Base-by-base conservation (phyloP, 768 basidiomycete genomes). In the Termitomyces sp. region DNA sequence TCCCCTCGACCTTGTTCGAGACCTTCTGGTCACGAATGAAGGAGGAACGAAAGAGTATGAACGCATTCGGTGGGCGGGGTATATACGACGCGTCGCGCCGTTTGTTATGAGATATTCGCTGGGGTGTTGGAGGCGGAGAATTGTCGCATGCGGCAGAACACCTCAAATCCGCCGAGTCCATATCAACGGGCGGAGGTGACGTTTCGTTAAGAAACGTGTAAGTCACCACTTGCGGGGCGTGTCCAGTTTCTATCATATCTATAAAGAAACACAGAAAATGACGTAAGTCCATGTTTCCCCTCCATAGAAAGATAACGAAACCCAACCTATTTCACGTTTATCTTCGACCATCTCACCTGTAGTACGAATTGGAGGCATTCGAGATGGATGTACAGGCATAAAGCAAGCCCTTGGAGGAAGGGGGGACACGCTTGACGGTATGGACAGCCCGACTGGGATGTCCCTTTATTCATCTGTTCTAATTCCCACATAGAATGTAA, bases 41-140 rank as follows among this genome's bases (percentile, higher is more conserved):
- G 32, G 82, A 84, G 24, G 87, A 87, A 63, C 89, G 83, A 71
- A 90, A 92, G 70, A 91, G 85, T 64, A 91, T 92, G 73, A 91
- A 92, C 58, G 90, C 89, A 72, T 90, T 92, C 26, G 89, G 89
- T 7, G 90, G 89, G 49, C 90, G 85, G 43, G 89, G 90, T 70
- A 91, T 92, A 70, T 90, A 86, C 2, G 81, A 82, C 55, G 85
- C 81, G 65, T 87, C 85, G 54, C 84, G 81, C 66, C 82, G 81
- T 75, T 83, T 87, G 57, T 77, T 77, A 66, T 87, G 84, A 56
- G 77, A 79, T 16, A 67, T 58, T 24, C 79, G 79, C 30, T 70
- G 61, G 65, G 70, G 3, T 61, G 73, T 59, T 51, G 14, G 50
- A 62, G 55, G 64, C 59, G 64, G 10, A 28, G 38, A 28, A n/a